These are phyloP conservation scores for Escallonia rubra DNA, from an alignment of 129 eudicot genomes.

Conservation along the genomic window DNA sequence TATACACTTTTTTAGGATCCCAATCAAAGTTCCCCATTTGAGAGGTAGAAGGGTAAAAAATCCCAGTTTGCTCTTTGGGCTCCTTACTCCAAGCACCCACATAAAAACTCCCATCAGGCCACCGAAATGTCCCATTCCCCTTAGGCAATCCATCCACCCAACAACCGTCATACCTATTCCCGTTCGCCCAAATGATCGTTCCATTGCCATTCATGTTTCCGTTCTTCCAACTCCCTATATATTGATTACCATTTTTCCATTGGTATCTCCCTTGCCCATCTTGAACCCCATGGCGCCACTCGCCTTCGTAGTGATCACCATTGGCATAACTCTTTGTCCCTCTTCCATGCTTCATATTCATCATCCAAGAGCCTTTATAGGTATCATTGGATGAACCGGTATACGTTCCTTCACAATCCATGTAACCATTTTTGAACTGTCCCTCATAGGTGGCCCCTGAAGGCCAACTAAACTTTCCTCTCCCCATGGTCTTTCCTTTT, in stretches of 20 bases:
- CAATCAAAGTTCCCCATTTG: slow-evolving; percentile 35
- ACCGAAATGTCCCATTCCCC: slow-evolving; percentile 74
- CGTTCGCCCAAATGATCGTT: slow-evolving; percentile 71
- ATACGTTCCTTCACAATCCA: slow-evolving; percentile 85
- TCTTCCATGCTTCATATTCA: slow-evolving; percentile 72
- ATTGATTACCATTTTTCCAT: slow-evolving; percentile 75
- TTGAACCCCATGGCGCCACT: slow-evolving; percentile 66
- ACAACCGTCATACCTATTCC: slow-evolving; percentile 72
- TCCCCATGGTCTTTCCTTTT: slow-evolving; percentile 54
- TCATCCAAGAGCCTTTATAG: slow-evolving; percentile 55
- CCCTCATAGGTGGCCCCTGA: slow-evolving; percentile 85
- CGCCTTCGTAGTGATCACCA: slow-evolving; percentile 78
- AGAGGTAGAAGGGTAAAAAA: slow-evolving; percentile 52
- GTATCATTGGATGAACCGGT: slow-evolving; percentile 8
- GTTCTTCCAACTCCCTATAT: slow-evolving; percentile 76
- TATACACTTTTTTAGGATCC: slow-evolving; percentile 66
- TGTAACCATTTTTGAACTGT: slow-evolving; percentile 61
- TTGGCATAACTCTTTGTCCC: slow-evolving; percentile 44
- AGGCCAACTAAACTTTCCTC: slow-evolving; percentile 84
- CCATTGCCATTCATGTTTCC: slow-evolving; percentile 78
- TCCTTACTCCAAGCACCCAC: slow-evolving; percentile 74
- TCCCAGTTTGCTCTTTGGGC: slow-evolving; percentile 57
- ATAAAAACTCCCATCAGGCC: slow-evolving; percentile 85
- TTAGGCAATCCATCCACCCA: slow-evolving; percentile 84
- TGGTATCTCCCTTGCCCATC: slow-evolving; percentile 80